Conservation (phyloP, 768 basidiomycete genomes). For the Suillus tomentosus region DNA sequence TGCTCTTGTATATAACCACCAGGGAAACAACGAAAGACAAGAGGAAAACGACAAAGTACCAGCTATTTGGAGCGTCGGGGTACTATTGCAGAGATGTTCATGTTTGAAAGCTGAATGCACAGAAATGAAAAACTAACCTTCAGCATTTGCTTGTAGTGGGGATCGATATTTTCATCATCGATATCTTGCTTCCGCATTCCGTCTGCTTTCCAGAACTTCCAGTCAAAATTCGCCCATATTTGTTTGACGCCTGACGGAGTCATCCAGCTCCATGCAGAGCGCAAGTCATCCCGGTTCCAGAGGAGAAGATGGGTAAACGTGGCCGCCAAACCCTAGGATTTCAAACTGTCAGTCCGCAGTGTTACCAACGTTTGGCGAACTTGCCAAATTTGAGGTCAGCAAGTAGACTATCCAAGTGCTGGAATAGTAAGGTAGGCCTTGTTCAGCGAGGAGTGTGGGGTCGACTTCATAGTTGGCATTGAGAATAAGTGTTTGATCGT, state of each 20-base stretch:
- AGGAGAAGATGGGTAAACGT: slow-evolving; percentile 50
- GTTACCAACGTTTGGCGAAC: not conserved
- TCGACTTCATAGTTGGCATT: slow-evolving; percentile 42
- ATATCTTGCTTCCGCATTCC: slow-evolving; percentile 37
- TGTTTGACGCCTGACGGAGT: slow-evolving; percentile 35
- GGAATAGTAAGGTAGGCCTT: slow-evolving; percentile 43
- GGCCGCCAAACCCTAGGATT: slow-evolving; percentile 40
- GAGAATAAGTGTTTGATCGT: slow-evolving; percentile 51
- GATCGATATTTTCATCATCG: slow-evolving; percentile 39
- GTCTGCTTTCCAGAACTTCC: slow-evolving; percentile 45
- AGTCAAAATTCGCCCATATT: slow-evolving; percentile 39
- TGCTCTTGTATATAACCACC: slow-evolving; percentile 34
- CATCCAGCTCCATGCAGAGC: slow-evolving; percentile 44
- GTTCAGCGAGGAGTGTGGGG: slow-evolving; percentile 38
- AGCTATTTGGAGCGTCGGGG: slow-evolving; percentile 24
- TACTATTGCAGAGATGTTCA: slow-evolving; percentile 16
- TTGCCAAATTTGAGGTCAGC: slow-evolving; percentile 41
- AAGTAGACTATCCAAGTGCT: slow-evolving; percentile 50
- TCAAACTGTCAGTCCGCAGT: not conserved
- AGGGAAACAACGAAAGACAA: slow-evolving; percentile 1
- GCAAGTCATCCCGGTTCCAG: slow-evolving; percentile 46
- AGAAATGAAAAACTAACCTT: slow-evolving; percentile 34
- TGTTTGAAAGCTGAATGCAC: not conserved
- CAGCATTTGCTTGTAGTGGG: slow-evolving; percentile 54
- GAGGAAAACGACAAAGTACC: slow-evolving; percentile 25